A percentile compares a stretch with the other conserved stretches of the same genome.
Evolutionary conservation across 192 early-diverging fungal genomes (phyloP).

Genomic region (Umbelopsis sp.): DNA sequence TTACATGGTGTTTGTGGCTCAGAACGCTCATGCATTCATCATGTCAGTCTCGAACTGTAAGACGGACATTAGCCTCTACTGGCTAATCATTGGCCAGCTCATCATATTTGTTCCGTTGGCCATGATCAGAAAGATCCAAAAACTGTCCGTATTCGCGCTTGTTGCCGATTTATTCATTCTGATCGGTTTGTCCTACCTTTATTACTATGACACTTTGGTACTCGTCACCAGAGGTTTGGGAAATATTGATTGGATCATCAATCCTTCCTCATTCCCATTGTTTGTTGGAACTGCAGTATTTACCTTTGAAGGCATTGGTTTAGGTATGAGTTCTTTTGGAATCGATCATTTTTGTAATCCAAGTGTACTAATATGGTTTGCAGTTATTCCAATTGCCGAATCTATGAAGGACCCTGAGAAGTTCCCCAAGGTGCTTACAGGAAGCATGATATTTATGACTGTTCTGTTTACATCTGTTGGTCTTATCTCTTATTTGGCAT

Average conservation of each 20-base stretch:
- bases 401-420: conserved; percentile 83
- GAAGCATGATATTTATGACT: conserved; percentile 68
- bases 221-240: conserved; percentile 68
- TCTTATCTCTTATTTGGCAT: conserved; percentile 74
- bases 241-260: conserved; percentile 72
- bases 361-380: conserved; percentile 30
- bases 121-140: conserved; percentile 86
- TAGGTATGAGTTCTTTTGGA: conserved; percentile 39
- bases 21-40: conserved; percentile 50
- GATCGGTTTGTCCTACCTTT: conserved; percentile 82
- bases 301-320: conserved; percentile 85
- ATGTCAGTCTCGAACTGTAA: conserved; percentile 29
- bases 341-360: background rate
- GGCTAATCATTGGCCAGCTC: conserved; percentile 50
- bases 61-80: conserved; percentile 19
- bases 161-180: conserved; percentile 95
- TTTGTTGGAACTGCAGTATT: conserved; percentile 96
- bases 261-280: conserved; percentile 78
- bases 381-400: conserved; percentile 70
- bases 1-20: conserved; percentile 70
- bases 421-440: conserved; percentile 73
- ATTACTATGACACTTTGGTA: conserved; percentile 75
- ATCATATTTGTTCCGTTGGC: conserved; percentile 52
- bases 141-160: conserved; percentile 82
- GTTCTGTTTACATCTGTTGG: conserved; percentile 74